Conservation (phyloP, 1,139 yeast species). For the Yamadazyma triangularis region DNA sequence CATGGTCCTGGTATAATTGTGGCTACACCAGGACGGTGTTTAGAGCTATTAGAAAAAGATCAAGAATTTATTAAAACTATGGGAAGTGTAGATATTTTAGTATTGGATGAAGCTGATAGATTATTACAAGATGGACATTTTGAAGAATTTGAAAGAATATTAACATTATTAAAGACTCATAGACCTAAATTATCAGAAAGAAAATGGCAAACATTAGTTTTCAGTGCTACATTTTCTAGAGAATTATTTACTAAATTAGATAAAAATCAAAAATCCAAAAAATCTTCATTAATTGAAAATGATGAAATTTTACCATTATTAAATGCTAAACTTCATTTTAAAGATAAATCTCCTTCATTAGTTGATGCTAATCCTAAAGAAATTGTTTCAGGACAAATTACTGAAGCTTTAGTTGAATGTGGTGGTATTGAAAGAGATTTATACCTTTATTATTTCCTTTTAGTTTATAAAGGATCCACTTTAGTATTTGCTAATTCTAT, state of each 20-base stretch:
- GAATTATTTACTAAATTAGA: slow-evolving; percentile 74
- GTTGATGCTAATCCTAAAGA: slow-evolving; percentile 88
- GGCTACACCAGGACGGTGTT: slow-evolving; percentile 94
- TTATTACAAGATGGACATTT: slow-evolving; percentile 94
- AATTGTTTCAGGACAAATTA: slow-evolving; percentile 67
- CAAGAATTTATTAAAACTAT: slow-evolving; percentile 50
- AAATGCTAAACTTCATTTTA: slow-evolving; percentile 56
- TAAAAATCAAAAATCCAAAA: slow-evolving; percentile 26
- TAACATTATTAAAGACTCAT: slow-evolving; percentile 51
- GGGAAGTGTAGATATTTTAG: slow-evolving; percentile 63
- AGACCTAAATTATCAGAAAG: slow-evolving; percentile 27
- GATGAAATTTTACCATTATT: slow-evolving; percentile 53
- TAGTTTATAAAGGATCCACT: slow-evolving; percentile 86
- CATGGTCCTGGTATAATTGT: slow-evolving; percentile 80
- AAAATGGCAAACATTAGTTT: slow-evolving; percentile 87
- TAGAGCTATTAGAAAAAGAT: slow-evolving; percentile 72
- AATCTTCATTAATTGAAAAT: slow-evolving; percentile 31
- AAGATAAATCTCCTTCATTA: slow-evolving; percentile 53
- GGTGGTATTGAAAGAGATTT: slow-evolving; percentile 87
- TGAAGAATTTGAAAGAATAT: slow-evolving; percentile 81
- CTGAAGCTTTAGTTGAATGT: slow-evolving; percentile 89
- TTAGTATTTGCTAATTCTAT: slow-evolving; percentile 92
- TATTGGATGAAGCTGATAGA: slow-evolving; percentile 97
- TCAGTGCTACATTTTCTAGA: slow-evolving; percentile 89
- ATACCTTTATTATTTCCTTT: slow-evolving; percentile 79